Conservation (phyloP, 148 eudicot species). For the Silene uniflora region DNA sequence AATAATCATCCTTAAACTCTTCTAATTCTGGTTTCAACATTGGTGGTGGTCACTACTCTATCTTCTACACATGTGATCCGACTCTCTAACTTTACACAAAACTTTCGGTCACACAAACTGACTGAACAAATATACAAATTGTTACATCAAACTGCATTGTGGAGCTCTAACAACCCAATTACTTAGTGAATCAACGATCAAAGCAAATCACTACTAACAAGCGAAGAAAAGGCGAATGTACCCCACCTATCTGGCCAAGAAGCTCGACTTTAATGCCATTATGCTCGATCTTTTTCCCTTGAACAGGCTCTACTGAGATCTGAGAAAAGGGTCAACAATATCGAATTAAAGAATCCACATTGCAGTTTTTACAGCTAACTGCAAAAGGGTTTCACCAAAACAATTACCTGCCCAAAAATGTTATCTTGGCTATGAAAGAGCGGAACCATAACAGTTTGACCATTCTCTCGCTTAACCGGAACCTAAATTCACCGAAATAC, state of each 20-base stretch:
- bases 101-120: not conserved
- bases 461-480: slow-evolving; percentile 82
- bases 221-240: slow-evolving; percentile 3
- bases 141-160: not conserved
- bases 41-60: not conserved
- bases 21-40: not conserved
- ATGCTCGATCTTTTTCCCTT: slow-evolving; percentile 95
- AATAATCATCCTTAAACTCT: not conserved
- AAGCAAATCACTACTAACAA: not conserved
- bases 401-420: slow-evolving; percentile 74
- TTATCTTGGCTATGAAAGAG: slow-evolving; percentile 92
- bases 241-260: slow-evolving; percentile 90
- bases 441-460: slow-evolving; percentile 70
- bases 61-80: not conserved
- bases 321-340: slow-evolving; percentile 26
- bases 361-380: not conserved
- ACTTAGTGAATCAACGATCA: not conserved
- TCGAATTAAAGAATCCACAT: slow-evolving; percentile 16
- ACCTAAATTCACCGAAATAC: slow-evolving; percentile 28
- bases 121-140: not conserved
- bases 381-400: not conserved
- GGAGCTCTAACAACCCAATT: slow-evolving; percentile 3
- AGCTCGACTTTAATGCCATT: slow-evolving; percentile 96
- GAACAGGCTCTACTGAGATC: slow-evolving; percentile 84
- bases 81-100: not conserved